Conservation (phyloP, 2,329 filamentous ascomycete genomes). For the Hymenoscyphus salicellus region DNA sequence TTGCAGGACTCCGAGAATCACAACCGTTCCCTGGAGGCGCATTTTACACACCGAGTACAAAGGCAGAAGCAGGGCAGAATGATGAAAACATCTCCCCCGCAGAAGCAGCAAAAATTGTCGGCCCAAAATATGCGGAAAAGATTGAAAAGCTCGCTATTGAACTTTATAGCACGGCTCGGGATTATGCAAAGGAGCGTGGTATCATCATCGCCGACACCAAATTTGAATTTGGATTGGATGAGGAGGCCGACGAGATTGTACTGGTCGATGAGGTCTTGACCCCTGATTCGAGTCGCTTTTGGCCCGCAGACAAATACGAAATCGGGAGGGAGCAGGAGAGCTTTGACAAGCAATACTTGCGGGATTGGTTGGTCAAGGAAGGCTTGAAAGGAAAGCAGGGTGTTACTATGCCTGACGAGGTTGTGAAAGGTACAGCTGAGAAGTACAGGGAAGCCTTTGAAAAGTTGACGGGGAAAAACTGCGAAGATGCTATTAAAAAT, state of each 20-base stretch:
- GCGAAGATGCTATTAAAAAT: constrained; percentile 29
- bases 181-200: constrained; percentile 55
- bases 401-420: constrained; percentile 67
- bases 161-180: constrained; percentile 56
- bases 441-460: constrained; percentile 77
- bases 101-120: constrained; percentile 47
- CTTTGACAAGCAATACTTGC: constrained; percentile 83
- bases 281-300: constrained; percentile 82
- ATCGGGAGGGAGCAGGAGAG: constrained; percentile 73
- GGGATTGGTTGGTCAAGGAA: constrained; percentile 74
- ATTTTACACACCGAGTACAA: constrained; percentile 66
- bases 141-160: constrained; percentile 58
- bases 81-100: constrained; percentile 68
- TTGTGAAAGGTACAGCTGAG: constrained; percentile 63
- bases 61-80: constrained; percentile 63
- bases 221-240: constrained; percentile 68
- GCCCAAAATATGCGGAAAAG: constrained; percentile 54
- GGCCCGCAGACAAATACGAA: constrained; percentile 71
- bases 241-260: constrained; percentile 58
- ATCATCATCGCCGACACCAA: constrained; percentile 75
- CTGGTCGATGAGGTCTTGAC: constrained; percentile 72
- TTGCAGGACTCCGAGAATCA: constrained; percentile 57
- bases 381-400: constrained; percentile 73
- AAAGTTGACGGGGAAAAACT: constrained; percentile 59
- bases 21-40: constrained; percentile 57